Base-by-base conservation (phyloP, 306 rosid genomes). In the Spatholobus suberectus region DNA sequence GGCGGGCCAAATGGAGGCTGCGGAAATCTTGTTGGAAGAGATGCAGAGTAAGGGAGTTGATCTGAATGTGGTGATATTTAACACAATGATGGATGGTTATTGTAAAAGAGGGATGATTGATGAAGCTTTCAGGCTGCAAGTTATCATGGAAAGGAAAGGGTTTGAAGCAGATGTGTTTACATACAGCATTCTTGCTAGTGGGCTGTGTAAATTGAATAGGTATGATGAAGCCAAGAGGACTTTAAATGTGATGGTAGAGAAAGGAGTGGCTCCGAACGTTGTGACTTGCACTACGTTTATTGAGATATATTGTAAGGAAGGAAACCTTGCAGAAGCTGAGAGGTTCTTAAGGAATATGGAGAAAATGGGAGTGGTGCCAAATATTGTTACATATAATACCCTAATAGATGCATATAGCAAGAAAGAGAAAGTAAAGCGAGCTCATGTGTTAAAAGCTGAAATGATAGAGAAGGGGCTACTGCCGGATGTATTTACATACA, bases 241-340 rank as follows among this genome's bases (percentile, higher is more conserved):
- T 52, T 84, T 95, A 84, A 67, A 79, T 70, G 71, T 86, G 71
- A 93, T 93, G 98, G 89, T 24, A 37, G 97, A 91, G 71, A 86
- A 76, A 65, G 97, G 94, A 40, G 89, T 90, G 75, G 66, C 87
- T 73, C 91, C 90, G 2, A 91, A 89, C 65, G 62, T 77, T 27
- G 94, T 93, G 76, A 88, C 86, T 20, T 91, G 84, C 81, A 88
- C 92, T 76, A 88, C 73, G 35, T 85, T 90, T 86, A 84, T 95
- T 73, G 97, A 90, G 84, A 91, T 91, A 80, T 87, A 83, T 84
- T 89, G 98, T 88, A 90, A 95, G 87, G 97, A 95, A 89, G 95
- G 97, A 55, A 84, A 91, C 87, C 77, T 95, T 66, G 91, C 52
- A 26, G 95, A 91, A 82, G 97, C 97, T 24, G 90, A 82, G 59